Conservation (phyloP, 1,284 basidiomycete genomes). For the Austroboletus novae-zelandiae region DNA sequence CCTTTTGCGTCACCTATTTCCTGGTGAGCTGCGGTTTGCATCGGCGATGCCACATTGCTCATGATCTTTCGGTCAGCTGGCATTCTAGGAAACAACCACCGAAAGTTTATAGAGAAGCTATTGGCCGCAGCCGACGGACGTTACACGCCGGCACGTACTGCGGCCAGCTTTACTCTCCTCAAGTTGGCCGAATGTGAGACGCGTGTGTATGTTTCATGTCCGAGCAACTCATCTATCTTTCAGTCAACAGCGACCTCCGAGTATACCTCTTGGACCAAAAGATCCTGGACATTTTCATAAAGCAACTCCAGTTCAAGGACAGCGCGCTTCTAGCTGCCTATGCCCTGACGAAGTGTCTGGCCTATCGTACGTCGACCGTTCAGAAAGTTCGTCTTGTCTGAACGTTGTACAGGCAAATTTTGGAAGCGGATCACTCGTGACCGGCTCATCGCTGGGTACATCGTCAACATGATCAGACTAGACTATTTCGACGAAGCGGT, state of each 20-base stretch:
- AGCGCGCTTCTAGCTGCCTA: slow-evolving; percentile 9
- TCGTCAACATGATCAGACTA: slow-evolving; percentile 15
- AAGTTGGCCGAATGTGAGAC: slow-evolving; percentile 6
- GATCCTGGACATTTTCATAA: slow-evolving; percentile 1
- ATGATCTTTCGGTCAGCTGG: slow-evolving; percentile 2
- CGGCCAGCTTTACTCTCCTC: slow-evolving; percentile 13
- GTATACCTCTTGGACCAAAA: slow-evolving; percentile 2
- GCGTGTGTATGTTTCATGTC: not conserved
- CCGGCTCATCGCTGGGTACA: slow-evolving; percentile 3
- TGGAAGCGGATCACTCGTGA: not conserved
- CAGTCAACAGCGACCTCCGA: slow-evolving; percentile 5
- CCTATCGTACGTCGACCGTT: not conserved
- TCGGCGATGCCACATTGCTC: not conserved
- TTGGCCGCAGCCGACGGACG: slow-evolving; percentile 8
- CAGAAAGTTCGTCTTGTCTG: not conserved
- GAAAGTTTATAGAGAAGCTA: slow-evolving; percentile 9
- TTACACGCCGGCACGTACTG: slow-evolving; percentile 9
- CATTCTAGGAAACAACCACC: slow-evolving; percentile 8
- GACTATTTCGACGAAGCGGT: slow-evolving; percentile 16
- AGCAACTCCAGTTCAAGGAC: slow-evolving; percentile 6
- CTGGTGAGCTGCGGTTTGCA: slow-evolving; percentile 1
- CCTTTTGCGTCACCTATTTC: slow-evolving; percentile 12
- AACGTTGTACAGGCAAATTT: not conserved
- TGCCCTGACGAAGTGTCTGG: slow-evolving; percentile 8
- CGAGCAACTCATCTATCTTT: not conserved